Conservation (phyloP, 1,284 basidiomycete genomes). For the Coniferiporia sulphurascens region DNA sequence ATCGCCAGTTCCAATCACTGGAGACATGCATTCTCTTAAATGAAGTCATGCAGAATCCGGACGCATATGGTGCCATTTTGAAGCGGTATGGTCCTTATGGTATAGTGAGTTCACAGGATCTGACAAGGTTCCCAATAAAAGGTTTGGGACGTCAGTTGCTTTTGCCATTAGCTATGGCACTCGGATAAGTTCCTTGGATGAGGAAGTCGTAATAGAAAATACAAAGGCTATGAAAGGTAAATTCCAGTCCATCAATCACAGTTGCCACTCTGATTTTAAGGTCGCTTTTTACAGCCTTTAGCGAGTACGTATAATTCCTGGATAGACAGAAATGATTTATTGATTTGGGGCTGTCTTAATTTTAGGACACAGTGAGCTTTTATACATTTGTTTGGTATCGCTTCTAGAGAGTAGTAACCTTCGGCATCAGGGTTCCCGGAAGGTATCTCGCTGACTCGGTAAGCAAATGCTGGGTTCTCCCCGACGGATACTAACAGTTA, state of each 20-base stretch:
- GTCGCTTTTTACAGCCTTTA: background rate
- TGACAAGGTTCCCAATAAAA: background rate
- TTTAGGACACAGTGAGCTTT: background rate
- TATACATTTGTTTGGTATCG: background rate
- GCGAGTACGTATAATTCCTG: background rate
- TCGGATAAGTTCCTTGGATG: slow-evolving; percentile 27
- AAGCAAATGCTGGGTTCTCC: background rate
- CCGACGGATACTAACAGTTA: background rate
- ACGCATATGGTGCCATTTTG: slow-evolving; percentile 2
- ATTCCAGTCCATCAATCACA: background rate
- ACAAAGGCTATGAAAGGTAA: background rate
- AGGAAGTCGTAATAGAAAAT: slow-evolving; percentile 25
- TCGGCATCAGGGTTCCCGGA: background rate
- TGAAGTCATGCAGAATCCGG: slow-evolving; percentile 12
- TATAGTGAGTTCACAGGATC: background rate
- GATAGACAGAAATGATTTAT: background rate
- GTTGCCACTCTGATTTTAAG: background rate
- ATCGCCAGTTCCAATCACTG: slow-evolving; percentile 20
- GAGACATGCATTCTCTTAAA: slow-evolving; percentile 20
- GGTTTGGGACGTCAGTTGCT: slow-evolving; percentile 29
- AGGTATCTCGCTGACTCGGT: background rate
- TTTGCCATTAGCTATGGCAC: slow-evolving; percentile 31
- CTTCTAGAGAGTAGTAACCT: background rate
- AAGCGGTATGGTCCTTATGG: slow-evolving; percentile 17
- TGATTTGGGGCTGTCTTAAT: background rate